Evolutionary conservation across 129 eudicot genomes (phyloP).

Genomic region (Lactuca sativa): DNA sequence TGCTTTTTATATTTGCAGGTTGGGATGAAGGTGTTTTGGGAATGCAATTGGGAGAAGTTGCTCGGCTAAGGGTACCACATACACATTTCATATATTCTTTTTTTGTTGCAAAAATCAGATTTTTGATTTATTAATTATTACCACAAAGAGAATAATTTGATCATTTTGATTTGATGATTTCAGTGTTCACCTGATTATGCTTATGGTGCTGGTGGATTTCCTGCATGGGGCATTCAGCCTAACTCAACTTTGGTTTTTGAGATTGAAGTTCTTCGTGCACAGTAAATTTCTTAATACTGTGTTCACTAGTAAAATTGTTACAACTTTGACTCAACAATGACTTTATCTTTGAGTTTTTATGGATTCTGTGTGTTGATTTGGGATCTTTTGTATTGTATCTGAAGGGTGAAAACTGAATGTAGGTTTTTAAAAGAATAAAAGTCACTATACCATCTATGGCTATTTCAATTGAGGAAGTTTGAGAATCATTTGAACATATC

Average conservation of each 20-base stretch:
- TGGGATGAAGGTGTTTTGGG: slow-evolving; percentile 99
- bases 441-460: neutral
- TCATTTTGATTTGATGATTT: slow-evolving; percentile 4
- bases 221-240: slow-evolving; percentile 93
- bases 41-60: slow-evolving; percentile 99
- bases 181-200: slow-evolving; percentile 99
- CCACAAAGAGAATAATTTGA: neutral
- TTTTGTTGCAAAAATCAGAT: neutral
- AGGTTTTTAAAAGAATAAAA: neutral
- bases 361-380: neutral
- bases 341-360: neutral
- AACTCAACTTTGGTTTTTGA: slow-evolving; percentile 83
- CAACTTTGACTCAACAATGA: neutral
- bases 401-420: neutral
- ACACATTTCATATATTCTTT: neutral
- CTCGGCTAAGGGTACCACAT: slow-evolving; percentile 60
- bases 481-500: neutral
- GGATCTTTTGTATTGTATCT: neutral
- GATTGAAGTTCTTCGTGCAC: slow-evolving; percentile 75
- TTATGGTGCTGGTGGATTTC: slow-evolving; percentile 81
- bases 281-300: slow-evolving; percentile 17
- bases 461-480: neutral
- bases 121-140: neutral
- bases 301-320: neutral
- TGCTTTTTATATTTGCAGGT: slow-evolving; percentile 42